Evolutionary conservation across 2,329 filamentous ascomycete genomes (phyloP).

Genomic region (Xylaria arbuscula): DNA sequence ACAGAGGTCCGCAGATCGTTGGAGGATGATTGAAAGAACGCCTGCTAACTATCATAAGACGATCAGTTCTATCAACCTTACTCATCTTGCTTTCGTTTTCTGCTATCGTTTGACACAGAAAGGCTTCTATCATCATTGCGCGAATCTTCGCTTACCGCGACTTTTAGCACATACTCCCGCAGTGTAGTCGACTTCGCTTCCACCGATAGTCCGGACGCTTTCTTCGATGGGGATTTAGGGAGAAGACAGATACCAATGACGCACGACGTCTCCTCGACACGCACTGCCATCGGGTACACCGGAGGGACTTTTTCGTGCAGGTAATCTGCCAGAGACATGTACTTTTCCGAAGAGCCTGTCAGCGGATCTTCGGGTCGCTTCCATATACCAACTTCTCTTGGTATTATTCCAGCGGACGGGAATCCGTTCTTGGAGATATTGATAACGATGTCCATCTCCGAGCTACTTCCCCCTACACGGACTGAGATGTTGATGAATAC

Average conservation of each 20-base stretch:
- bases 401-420: slow-evolving; percentile 11
- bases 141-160: neutral
- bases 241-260: slow-evolving; percentile 17
- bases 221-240: neutral
- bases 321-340: slow-evolving; percentile 9
- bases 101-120: too few species aligned
- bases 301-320: slow-evolving; percentile 16
- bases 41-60: too few species aligned
- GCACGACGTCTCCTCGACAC: neutral
- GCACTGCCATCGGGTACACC: slow-evolving; percentile 5
- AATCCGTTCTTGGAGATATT: neutral
- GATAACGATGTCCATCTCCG: neutral
- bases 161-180: slow-evolving; percentile 17
- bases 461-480: neutral
- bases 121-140: too few species aligned
- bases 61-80: too few species aligned
- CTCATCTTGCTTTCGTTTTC: too few species aligned
- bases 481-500: slow-evolving; percentile 18
- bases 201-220: neutral
- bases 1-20: too few species aligned
- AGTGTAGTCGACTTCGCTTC: neutral
- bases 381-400: neutral
- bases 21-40: too few species aligned
- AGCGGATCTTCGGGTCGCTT: neutral
- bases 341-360: neutral